These are phyloP conservation scores for Teratosphaeria gauchensis DNA, from an alignment of 2,329 filamentous ascomycete genomes.

Conservation along the genomic window DNA sequence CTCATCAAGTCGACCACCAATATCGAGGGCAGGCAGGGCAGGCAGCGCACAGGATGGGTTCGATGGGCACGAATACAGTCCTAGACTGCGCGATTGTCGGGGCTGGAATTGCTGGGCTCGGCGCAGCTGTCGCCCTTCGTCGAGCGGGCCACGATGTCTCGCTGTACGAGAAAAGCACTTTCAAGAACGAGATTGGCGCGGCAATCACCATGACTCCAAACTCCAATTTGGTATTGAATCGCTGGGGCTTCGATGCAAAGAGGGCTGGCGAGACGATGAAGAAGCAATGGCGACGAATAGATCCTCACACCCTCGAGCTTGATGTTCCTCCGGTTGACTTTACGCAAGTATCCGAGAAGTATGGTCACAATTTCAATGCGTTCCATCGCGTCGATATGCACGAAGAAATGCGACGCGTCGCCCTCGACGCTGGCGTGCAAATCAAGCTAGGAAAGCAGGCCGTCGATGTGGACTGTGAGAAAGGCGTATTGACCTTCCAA, in stretches of 20 bases:
- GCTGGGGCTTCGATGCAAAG: constrained; percentile 13
- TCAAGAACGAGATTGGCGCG: constrained; percentile 34
- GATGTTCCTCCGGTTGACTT: constrained; percentile 4
- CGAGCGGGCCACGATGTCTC: constrained; percentile 10
- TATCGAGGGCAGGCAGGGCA: not conserved
- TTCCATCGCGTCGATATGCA: constrained; percentile 16
- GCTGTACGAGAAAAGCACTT: constrained; percentile 18
- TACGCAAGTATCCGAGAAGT: constrained; percentile 3
- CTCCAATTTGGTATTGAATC: constrained; percentile 5
- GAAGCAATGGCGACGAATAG: constrained; percentile 1
- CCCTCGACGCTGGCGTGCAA: constrained; percentile 5
- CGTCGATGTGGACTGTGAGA: constrained; percentile 3
- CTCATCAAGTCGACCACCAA: not conserved
- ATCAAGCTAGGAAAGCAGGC: constrained; percentile 9
- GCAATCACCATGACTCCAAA: constrained; percentile 34
- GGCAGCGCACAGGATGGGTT: not conserved
- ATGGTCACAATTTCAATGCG: constrained; percentile 8
- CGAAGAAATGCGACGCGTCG: constrained; percentile 7
- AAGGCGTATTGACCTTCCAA: constrained; percentile 6
- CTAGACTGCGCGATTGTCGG: constrained; percentile 9
- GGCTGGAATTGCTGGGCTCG: constrained; percentile 18
- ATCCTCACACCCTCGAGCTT: constrained; percentile 1
- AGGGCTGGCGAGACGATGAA: constrained; percentile 10
- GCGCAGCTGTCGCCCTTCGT: constrained; percentile 11
- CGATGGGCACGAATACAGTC: not conserved